Evolutionary conservation across 108 stramenopile genomes (phyloP), one percentile per base, ranked within the genome.

Genomic region (Stephanodiscus minutulus): DNA sequence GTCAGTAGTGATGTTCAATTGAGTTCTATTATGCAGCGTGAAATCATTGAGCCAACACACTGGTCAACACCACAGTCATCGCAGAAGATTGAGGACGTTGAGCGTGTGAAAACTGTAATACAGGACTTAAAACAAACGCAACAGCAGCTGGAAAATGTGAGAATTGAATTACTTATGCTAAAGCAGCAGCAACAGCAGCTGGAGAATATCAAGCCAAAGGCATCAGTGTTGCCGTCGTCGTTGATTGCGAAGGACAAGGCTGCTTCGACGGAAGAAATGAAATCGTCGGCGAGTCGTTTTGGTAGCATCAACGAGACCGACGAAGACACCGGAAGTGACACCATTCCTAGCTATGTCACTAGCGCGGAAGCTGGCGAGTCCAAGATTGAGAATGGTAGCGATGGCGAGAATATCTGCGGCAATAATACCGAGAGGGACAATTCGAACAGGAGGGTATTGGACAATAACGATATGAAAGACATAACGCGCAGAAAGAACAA

Each of bases 231-330:
- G 43, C 43, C 43, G 15, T 44, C 43, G 13, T 44, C 15, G 43
- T 44, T 44, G 43, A 56, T 56, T 29, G 46, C 15, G 33, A 39
- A 39, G 41, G 41, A 28, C 60, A n/a, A n/a, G n/a, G n/a, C n/a
- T n/a, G n/a, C 18, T 50, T 22, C 20, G 3, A 50, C 49, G 27
- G 25, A 54, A 54, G 12, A 54, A 9, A 27, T 15, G 53, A 27
- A 12, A 54, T 54, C 25, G 17, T 27, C 28, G 4, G 54, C 54
- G 12, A 56, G 54, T 56, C 54, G 10, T 54, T 54, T 9, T 17
- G 7, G 25, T 13, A 56, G 54, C 27, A 56, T 27, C 21, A 56
- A 4, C 10, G 53, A 27, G 11, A 24, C 11, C 61, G 61, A 41
- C 37, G 37, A 61, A 43, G 61, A 61, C 39, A 0, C 61, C 25